Base-by-base conservation (phyloP, 73 alveolate species). In the Tetrahymena elliotti region DNA sequence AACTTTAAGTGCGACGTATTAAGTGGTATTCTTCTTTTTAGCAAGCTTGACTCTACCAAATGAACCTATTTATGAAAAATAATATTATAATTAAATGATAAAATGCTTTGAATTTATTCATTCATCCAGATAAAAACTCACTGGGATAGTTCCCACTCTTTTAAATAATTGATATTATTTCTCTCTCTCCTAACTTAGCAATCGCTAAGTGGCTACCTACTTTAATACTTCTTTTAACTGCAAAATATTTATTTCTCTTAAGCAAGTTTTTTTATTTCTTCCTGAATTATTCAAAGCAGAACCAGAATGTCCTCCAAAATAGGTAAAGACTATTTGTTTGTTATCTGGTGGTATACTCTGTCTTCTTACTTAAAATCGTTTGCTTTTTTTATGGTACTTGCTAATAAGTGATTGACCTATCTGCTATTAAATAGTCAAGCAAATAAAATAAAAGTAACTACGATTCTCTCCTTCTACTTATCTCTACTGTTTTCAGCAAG, bases 11-110 rank as follows among this genome's bases (percentile, higher is more conserved):
- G 99, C 99, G 94, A 96, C 97, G 34, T 98, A 98, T 93, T 97
- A 97, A 53, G 96, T 84, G n/a, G 96, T 96, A 92, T 84, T 93
- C 93, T 95, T 97, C 93, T 96, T 98, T 83, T 97, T 98, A 41
- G 98, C 99, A 38, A 99, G 97, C 96, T 98, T 97, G 35, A 99
- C 99, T 95, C 98, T 94, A 52, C 99, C 99, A 95, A 95, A 99
- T 41, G 99, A 96, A 20, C 97, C 97, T 95, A 68, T 68, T 18
- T 2, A 68, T 18, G 36, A 68, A 68, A 31, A 54, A n/a, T 22
- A 27, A 68, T n/a, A 68, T 68, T 68, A 68, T 35, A 12, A 18
- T 1, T 16, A 47, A 47, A 47, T 47, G 20, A 47, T 6, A 47
- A 15, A 47, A 47, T 6, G 82, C 31, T 10, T 47, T 47, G 24